Evolutionary conservation across 805 yeast genomes (phyloP).

Genomic region (Blastobotrys terrestris): DNA sequence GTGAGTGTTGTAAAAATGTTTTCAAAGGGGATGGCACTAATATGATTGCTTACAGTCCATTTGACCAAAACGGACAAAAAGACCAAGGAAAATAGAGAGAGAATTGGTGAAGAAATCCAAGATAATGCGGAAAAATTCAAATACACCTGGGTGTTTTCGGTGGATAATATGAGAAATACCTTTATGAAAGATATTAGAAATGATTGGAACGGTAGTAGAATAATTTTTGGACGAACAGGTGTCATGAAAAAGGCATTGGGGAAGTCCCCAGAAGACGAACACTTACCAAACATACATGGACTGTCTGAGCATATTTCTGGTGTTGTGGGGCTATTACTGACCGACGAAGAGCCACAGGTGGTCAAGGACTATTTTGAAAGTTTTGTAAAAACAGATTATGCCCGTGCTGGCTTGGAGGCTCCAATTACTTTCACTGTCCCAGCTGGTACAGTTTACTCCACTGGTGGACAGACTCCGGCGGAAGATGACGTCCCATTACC

Average conservation of each 20-base stretch:
- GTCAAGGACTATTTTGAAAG: conserved; percentile 82
- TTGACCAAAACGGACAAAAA: conserved; percentile 95
- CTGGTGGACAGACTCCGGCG: conserved; percentile 85
- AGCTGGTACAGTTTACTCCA: conserved; percentile 83
- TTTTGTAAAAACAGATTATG: conserved; percentile 73
- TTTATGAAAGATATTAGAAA: conserved; percentile 88
- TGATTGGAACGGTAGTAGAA: conserved; percentile 88
- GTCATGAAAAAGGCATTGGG: conserved; percentile 93
- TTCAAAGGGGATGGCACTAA: too few relatives aligned
- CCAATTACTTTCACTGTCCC: conserved; percentile 84
- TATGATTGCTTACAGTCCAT: too few relatives aligned
- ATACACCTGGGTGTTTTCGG: conserved; percentile 77
- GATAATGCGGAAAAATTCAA: conserved; percentile 68
- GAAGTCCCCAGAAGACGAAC: conserved; percentile 79
- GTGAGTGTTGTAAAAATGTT: conserved; percentile 24
- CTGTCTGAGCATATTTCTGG: conserved; percentile 63
- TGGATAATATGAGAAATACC: conserved; percentile 93
- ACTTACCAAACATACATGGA: conserved; percentile 73
- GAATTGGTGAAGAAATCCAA: conserved; percentile 87
- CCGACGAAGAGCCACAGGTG: conserved; percentile 82
- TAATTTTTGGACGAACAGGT: conserved; percentile 86
- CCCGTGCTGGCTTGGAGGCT: conserved; percentile 81
- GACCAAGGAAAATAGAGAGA: conserved; percentile 85
- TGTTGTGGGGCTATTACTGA: conserved; percentile 80
- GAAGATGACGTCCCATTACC: conserved; percentile 97